Conservation (phyloP, 352 stramenopile genomes). For the Phytophthora uliginosa region DNA sequence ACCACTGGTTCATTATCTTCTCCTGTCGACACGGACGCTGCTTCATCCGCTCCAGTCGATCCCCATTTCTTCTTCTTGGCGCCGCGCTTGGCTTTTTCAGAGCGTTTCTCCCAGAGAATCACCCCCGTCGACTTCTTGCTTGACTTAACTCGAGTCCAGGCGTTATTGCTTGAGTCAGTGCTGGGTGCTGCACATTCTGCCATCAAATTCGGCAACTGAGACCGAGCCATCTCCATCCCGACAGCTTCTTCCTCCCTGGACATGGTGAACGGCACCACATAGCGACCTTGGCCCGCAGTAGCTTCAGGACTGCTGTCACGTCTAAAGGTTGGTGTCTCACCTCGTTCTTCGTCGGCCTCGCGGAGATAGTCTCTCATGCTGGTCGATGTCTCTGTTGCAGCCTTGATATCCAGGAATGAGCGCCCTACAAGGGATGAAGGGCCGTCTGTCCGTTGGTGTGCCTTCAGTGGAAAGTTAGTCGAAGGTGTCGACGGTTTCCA, state of each 20-base stretch:
- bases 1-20: slow-evolving; percentile 14
- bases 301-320: slow-evolving; percentile 1
- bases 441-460: slow-evolving; percentile 34
- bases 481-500: slow-evolving; percentile 35
- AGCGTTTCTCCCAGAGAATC: slow-evolving; percentile 64
- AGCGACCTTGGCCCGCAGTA: slow-evolving; percentile 42
- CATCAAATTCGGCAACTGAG: slow-evolving; percentile 44
- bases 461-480: slow-evolving; percentile 27
- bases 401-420: slow-evolving; percentile 32
- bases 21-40: slow-evolving; percentile 1
- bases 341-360: slow-evolving; percentile 21
- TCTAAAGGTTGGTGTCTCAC: slow-evolving; percentile 5
- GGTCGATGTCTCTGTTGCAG: background rate
- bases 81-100: slow-evolving; percentile 19
- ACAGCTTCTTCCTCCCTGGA: slow-evolving; percentile 50
- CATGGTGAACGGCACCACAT: slow-evolving; percentile 65
- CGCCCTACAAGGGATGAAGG: slow-evolving; percentile 5
- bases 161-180: background rate
- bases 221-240: slow-evolving; percentile 32
- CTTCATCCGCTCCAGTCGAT: background rate
- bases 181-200: slow-evolving; percentile 37
- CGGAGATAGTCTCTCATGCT: slow-evolving; percentile 31
- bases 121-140: slow-evolving; percentile 48
- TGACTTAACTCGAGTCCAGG: slow-evolving; percentile 44
- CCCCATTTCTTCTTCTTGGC: slow-evolving; percentile 29